A percentile compares a stretch with the other conserved stretches of the same genome.
Evolutionary conservation across 106 monocot species (phyloP).

Genomic region (Gastrodia elata): DNA sequence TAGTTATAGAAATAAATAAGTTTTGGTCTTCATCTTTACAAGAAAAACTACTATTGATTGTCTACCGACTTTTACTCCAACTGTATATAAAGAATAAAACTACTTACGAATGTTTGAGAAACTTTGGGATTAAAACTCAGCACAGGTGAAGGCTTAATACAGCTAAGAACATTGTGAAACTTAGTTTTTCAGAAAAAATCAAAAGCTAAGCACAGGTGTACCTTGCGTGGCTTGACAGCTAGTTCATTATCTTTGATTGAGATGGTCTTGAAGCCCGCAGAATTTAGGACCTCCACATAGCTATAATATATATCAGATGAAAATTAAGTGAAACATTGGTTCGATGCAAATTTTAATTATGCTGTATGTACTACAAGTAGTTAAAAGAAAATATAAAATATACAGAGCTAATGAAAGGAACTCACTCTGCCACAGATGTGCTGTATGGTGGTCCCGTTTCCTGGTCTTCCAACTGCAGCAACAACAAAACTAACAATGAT

Average conservation of each 20-base stretch:
- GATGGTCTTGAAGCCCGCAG: conserved; percentile 36
- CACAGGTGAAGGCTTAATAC: no score
- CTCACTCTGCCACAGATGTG: conserved; percentile 33
- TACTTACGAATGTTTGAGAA: conserved; percentile 1
- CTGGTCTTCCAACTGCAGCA: conserved; percentile 31
- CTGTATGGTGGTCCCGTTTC: conserved; percentile 40
- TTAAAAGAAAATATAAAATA: background rate
- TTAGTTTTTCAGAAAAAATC: background rate
- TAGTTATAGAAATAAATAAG: background rate
- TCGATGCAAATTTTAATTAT: background rate
- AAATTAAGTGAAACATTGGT: background rate
- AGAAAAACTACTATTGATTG: background rate
- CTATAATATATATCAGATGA: conserved; percentile 17
- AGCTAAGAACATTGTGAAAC: background rate
- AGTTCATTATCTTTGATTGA: conserved; percentile 51
- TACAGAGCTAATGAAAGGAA: background rate
- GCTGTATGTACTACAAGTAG: background rate
- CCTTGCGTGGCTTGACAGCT: conserved; percentile 51
- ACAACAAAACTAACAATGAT: background rate
- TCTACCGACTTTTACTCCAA: background rate
- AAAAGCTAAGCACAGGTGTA: conserved; percentile 11
- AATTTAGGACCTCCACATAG: conserved; percentile 41
- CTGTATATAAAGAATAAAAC: background rate
- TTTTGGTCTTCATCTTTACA: background rate
- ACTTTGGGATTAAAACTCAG: background rate